Conservation (phyloP, 1,139 yeast species). For the Candida smagusa region DNA sequence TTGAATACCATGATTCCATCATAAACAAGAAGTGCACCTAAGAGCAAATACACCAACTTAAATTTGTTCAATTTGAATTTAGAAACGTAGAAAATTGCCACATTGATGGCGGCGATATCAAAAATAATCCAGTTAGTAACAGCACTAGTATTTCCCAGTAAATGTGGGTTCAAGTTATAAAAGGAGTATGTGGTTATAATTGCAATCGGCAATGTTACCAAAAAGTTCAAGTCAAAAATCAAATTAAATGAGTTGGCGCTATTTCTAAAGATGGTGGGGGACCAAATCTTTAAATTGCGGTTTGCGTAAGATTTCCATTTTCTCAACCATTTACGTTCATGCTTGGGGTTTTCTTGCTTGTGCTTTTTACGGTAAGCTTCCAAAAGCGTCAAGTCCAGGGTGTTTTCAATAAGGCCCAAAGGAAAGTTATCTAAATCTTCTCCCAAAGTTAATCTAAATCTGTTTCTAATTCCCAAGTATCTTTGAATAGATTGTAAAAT, state of each 20-base stretch:
- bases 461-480: slow-evolving; percentile 1
- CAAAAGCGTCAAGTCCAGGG: slow-evolving; percentile 11
- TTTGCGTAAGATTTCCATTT: slow-evolving; percentile 14
- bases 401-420: slow-evolving; percentile 18
- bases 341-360: slow-evolving; percentile 4
- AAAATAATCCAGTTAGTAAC: slow-evolving; percentile 26
- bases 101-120: slow-evolving; percentile 32
- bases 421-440: slow-evolving; percentile 19
- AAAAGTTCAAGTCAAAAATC: slow-evolving; percentile 31
- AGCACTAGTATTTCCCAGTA: slow-evolving; percentile 9
- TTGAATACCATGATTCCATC: slow-evolving; percentile 68
- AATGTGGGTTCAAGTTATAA: slow-evolving; percentile 20
- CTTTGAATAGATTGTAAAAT: not conserved
- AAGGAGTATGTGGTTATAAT: slow-evolving; percentile 16
- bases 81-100: slow-evolving; percentile 36
- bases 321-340: slow-evolving; percentile 16
- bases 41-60: slow-evolving; percentile 41
- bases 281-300: slow-evolving; percentile 15
- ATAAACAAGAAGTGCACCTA: slow-evolving; percentile 53
- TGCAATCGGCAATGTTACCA: slow-evolving; percentile 23
- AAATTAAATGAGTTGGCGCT: slow-evolving; percentile 23
- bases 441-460: slow-evolving; percentile 22
- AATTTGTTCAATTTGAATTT: slow-evolving; percentile 34
- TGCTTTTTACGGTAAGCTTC: slow-evolving; percentile 1
- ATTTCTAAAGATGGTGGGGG: slow-evolving; percentile 6